Percentiles rank a stretch among this genome's conserved stretches.
Evolutionary conservation across 139 green algal genomes (phyloP).

Genomic region (Tetradesmus obliquus): DNA sequence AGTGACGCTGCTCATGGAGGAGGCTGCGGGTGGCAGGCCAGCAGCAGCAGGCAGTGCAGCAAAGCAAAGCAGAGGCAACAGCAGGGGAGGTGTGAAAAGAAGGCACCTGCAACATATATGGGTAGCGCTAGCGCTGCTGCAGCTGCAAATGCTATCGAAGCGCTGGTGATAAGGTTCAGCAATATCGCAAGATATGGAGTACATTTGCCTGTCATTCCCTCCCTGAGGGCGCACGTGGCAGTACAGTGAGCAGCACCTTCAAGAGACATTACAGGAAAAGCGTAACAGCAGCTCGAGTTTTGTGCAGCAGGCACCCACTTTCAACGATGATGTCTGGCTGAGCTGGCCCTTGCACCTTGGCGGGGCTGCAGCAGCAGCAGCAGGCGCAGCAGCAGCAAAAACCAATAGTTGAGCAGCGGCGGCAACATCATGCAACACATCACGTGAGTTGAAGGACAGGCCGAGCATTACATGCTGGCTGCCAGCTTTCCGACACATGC

Average conservation of each 20-base stretch:
- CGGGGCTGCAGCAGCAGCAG: conserved; percentile 48
- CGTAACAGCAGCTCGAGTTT: neutral
- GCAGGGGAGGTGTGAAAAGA: too few relatives aligned
- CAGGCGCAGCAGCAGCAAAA: neutral
- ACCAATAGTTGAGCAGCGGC: neutral
- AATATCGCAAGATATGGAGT: too few relatives aligned
- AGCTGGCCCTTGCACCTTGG: conserved; percentile 55
- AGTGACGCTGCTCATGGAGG: conserved; percentile 66
- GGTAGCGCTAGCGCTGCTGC: too few relatives aligned
- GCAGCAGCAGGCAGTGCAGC: neutral
- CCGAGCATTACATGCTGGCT: neutral
- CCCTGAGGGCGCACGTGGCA: too few relatives aligned
- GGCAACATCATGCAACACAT: neutral
- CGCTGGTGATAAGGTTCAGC: too few relatives aligned
- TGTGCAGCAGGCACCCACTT: conserved; percentile 41
- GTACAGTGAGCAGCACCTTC: too few relatives aligned
- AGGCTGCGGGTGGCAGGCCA: neutral
- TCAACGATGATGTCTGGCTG: conserved; percentile 85
- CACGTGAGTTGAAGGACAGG: neutral
- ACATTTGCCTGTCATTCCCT: too few relatives aligned
- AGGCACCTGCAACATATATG: too few relatives aligned
- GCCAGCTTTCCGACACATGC: too few relatives aligned
- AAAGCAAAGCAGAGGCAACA: too few relatives aligned
- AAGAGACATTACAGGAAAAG: too few relatives aligned
- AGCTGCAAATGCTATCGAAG: too few relatives aligned